Conservation (phyloP, 2,329 filamentous ascomycete species). For the Epicoccum sorghinum region DNA sequence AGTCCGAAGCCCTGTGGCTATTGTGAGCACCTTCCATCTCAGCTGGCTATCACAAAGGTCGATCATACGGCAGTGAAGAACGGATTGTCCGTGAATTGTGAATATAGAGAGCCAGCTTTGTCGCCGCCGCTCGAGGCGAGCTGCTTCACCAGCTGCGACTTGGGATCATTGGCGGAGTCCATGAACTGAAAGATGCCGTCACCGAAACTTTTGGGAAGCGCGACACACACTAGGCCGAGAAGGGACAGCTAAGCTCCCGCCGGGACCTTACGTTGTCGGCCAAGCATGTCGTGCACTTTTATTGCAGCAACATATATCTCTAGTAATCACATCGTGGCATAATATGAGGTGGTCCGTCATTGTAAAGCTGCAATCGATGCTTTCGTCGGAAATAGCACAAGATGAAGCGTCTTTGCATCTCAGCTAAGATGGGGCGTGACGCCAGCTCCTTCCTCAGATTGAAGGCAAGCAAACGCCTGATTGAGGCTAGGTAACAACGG, state of each 20-base stretch:
- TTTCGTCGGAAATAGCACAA: neutral
- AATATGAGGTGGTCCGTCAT: too few relatives aligned
- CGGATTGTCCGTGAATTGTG: constrained; percentile 57
- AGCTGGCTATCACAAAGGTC: constrained; percentile 52
- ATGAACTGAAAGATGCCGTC: constrained; percentile 25
- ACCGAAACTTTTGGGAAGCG: constrained; percentile 16
- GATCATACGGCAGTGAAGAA: constrained; percentile 59
- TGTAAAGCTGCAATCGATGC: too few relatives aligned
- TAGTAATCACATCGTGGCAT: too few relatives aligned
- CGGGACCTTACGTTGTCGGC: too few relatives aligned
- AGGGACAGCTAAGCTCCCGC: constrained; percentile 13
- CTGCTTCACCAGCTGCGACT: constrained; percentile 47
- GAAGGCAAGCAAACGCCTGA: constrained; percentile 5
- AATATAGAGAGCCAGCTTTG: constrained; percentile 49
- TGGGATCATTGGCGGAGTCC: constrained; percentile 47
- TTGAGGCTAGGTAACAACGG: neutral
- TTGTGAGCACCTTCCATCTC: constrained; percentile 38
- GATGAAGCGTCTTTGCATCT: constrained; percentile 1
- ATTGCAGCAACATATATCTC: too few relatives aligned
- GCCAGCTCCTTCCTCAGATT: constrained; percentile 21
- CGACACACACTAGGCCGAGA: constrained; percentile 23
- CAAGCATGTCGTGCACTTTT: too few relatives aligned
- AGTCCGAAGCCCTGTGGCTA: constrained; percentile 77
- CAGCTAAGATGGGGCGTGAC: constrained; percentile 16
- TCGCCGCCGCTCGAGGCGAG: constrained; percentile 34